Conservation (phyloP, 805 yeast genomes). For the Pichia exigua region DNA sequence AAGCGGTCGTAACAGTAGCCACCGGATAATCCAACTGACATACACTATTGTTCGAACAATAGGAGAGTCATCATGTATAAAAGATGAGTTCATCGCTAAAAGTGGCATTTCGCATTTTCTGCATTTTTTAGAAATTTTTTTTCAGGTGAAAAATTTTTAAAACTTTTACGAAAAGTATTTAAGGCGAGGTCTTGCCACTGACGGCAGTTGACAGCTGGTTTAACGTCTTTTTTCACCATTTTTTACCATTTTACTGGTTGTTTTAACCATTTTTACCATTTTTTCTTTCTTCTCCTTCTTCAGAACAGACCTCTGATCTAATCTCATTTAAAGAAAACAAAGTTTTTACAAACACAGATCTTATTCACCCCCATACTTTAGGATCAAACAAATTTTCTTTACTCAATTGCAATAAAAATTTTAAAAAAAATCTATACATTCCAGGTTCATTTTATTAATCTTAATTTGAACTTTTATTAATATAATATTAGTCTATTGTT, state of each 20-base stretch:
- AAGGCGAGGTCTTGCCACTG: not conserved
- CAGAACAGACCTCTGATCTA: slow-evolving; percentile 13
- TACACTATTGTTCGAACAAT: not conserved
- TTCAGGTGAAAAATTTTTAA: not conserved
- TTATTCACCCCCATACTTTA: slow-evolving; percentile 5
- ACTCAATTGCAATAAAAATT: not conserved
- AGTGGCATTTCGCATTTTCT: not conserved
- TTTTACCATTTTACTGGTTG: not conserved
- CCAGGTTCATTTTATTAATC: not conserved
- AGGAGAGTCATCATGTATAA: not conserved
- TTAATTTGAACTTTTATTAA: not conserved
- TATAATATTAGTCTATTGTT: not conserved
- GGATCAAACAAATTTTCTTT: not conserved
- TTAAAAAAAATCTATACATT: not conserved
- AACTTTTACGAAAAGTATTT: not conserved
- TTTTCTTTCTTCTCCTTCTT: slow-evolving; percentile 14
- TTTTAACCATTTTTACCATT: slow-evolving; percentile 7
- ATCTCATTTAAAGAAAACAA: slow-evolving; percentile 5
- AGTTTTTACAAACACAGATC: not conserved
- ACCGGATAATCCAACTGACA: too few species aligned
- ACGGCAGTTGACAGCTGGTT: not conserved
- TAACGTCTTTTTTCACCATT: not conserved
- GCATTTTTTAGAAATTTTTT: too few species aligned
- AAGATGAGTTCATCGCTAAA: not conserved
- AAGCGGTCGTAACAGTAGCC: too few species aligned